These are phyloP conservation scores for Spathaspora girioi DNA, from an alignment of 805 yeast genomes.

Conservation along the genomic window DNA sequence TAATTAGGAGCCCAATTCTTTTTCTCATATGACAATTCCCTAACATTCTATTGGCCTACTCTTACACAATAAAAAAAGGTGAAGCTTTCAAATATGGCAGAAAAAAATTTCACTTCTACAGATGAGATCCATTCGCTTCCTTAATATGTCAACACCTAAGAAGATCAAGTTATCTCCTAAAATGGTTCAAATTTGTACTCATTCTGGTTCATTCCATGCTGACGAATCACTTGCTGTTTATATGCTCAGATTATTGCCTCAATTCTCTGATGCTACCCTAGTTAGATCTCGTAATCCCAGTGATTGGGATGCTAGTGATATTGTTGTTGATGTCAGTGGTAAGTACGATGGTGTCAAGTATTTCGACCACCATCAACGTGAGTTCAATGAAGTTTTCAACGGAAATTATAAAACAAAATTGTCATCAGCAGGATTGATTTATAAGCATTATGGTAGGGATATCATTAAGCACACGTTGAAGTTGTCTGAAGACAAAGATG, in stretches of 20 bases:
- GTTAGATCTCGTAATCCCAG: slow-evolving; percentile 81
- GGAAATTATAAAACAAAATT: slow-evolving; percentile 67
- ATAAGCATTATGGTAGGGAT: slow-evolving; percentile 78
- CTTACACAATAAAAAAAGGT: background rate
- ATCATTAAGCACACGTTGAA: slow-evolving; percentile 52
- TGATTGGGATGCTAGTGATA: slow-evolving; percentile 82
- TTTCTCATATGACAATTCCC: background rate
- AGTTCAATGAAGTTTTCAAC: slow-evolving; percentile 72
- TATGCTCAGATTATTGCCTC: slow-evolving; percentile 71
- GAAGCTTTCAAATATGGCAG: background rate
- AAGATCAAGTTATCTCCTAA: slow-evolving; percentile 10
- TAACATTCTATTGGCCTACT: background rate
- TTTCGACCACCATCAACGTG: slow-evolving; percentile 97
- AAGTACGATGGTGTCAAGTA: slow-evolving; percentile 80
- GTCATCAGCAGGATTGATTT: slow-evolving; percentile 90
- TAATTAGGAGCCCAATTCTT: too few relatives aligned
- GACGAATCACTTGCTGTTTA: slow-evolving; percentile 94
- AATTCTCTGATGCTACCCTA: slow-evolving; percentile 60
- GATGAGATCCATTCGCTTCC: background rate
- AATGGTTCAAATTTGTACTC: slow-evolving; percentile 73
- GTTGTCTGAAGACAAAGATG: slow-evolving; percentile 30
- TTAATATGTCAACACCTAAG: slow-evolving; percentile 7
- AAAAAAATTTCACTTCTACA: background rate
- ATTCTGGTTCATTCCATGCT: slow-evolving; percentile 93
- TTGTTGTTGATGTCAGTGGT: slow-evolving; percentile 94